Conservation (phyloP, 164 flowering plant genomes). For the Brasenia schreberi region DNA sequence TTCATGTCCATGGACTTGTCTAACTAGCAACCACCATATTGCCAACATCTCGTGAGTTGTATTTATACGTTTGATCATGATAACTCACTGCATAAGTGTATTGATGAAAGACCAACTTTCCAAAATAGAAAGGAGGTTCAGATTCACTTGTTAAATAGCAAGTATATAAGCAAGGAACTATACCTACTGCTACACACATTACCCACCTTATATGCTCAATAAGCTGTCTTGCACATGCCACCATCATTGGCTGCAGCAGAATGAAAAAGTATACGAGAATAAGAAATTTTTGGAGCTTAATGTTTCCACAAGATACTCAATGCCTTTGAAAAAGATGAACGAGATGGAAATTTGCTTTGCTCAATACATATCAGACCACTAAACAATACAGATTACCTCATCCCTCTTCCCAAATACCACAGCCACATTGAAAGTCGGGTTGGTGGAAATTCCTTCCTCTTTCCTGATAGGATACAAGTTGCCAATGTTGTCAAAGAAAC, state of each 20-base stretch:
- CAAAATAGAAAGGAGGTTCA: no score
- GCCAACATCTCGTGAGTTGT: no score
- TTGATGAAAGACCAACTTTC: no score
- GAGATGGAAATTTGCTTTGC: background rate
- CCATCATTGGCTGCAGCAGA: slow-evolving; percentile 64
- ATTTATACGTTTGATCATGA: no score
- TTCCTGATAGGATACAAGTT: slow-evolving; percentile 31
- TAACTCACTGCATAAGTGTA: no score
- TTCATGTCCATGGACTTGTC: no score
- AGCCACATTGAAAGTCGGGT: slow-evolving; percentile 61
- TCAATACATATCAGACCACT: background rate
- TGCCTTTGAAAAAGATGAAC: background rate
- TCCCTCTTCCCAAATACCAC: slow-evolving; percentile 83
- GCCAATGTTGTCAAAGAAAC: background rate
- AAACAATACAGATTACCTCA: slow-evolving; percentile 37
- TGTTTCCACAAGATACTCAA: no score
- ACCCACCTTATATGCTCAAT: slow-evolving; percentile 78
- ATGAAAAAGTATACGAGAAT: background rate
- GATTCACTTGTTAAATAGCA: no score
- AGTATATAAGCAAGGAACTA: background rate
- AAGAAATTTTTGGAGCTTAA: background rate
- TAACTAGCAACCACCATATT: no score
- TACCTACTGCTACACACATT: background rate
- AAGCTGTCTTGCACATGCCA: slow-evolving; percentile 73
- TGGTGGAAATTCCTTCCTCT: slow-evolving; percentile 56